Base-by-base conservation (phyloP, 2,329 filamentous ascomycete species). In the Purpureocillium takamizusanense region DNA sequence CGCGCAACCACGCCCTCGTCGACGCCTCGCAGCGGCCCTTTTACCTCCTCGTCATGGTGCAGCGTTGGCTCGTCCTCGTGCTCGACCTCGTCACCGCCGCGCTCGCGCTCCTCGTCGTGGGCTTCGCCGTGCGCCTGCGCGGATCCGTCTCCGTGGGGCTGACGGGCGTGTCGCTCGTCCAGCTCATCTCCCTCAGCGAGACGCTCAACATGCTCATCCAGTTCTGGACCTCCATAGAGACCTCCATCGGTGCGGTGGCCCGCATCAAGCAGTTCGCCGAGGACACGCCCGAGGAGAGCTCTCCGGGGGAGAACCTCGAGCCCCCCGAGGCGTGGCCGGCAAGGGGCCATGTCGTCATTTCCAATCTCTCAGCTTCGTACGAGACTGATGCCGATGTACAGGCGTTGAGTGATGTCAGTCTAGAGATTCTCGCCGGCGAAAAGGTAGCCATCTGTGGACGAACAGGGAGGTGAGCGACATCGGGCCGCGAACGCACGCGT, bases 41-140 rank as follows among this genome's bases (percentile, higher is more conserved):
- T 36, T 81, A 81, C 46, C 60, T 78, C 0, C 60, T 79, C 6
- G 70, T 65, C 40, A 67, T 68, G 30, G 65, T 77, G 4, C 77
- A 81, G 49, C 63, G 71, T 28, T 80, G 76, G 75, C 56, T 77
- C 0, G 64, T 59, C 0, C 52, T 78, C 1, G 67, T 72, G 0
- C 50, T 77, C 1, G 69, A 74, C 40, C 50, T 75, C 21, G 57
- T 69, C 1, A 67, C 71, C 0, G 61, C 68, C 0, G 63, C 49
- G 3, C 56, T 75, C 12, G 68, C 70, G 1, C 57, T 69, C 1
- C 47, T 72, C 7, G 48, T 74, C 4, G 65, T 75, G 13, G 56
- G 31, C 52, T 70, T 74, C 9, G 64, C 69, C 2, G 62, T 72
- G 13, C 39, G 49, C 31, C 47, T 58, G 9, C 45, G 49, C 5